A percentile compares a stretch with the other conserved stretches of the same genome.
phyloP scores from a whole-genome alignment of 371 early-diverging fungal genomes.

The Mucor indicus region DNA sequence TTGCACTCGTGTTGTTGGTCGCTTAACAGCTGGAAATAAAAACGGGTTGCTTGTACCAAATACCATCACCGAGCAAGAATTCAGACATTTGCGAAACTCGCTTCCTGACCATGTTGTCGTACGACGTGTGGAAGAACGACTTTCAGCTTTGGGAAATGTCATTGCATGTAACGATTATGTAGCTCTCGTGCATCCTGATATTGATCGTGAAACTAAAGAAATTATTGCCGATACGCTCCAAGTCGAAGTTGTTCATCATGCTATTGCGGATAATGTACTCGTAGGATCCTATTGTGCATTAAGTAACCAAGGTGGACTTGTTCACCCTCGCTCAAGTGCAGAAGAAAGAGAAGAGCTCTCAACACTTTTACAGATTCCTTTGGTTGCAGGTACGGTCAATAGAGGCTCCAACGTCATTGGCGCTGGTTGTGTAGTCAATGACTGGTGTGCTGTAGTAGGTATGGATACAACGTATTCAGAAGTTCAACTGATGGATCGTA shows the following conservation, averaged over 20 bases:
- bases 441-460: conserved; percentile 99
- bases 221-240: conserved; percentile 97
- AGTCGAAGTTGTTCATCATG: conserved; percentile 99
- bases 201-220: conserved; percentile 98
- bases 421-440: conserved; percentile 98
- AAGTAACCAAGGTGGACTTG: conserved; percentile 98
- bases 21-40: conserved; percentile 93
- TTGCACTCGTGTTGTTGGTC: conserved; percentile 97
- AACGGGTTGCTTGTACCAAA: conserved; percentile 97
- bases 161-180: conserved; percentile 99
- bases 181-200: conserved; percentile 99
- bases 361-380: conserved; percentile 95
- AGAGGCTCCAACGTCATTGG: conserved; percentile 99
- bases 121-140: conserved; percentile 97
- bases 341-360: conserved; percentile 99
- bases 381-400: conserved; percentile 99
- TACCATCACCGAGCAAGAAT: conserved; percentile 99
- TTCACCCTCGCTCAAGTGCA: conserved; percentile 94
- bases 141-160: conserved; percentile 99
- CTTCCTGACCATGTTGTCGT: conserved; percentile 96
- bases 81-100: conserved; percentile 97
- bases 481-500: conserved; percentile 96
- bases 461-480: conserved; percentile 98
- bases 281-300: conserved; percentile 99
- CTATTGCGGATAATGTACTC: conserved; percentile 97